Conservation (phyloP, 495 filamentous ascomycete species). For the Talaromyces trachyspermus region DNA sequence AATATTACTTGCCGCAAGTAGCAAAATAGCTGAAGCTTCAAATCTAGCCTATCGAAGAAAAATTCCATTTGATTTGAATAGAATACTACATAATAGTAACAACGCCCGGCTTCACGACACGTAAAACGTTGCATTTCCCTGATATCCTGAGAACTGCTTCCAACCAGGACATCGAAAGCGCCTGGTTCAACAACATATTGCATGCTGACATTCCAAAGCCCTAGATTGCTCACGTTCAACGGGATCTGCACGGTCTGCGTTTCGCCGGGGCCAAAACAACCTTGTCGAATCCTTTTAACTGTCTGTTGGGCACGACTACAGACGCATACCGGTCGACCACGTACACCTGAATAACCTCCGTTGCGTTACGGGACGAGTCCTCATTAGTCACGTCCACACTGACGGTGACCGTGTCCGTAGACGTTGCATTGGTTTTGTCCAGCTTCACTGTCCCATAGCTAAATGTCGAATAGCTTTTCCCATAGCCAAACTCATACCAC, state of each 20-base stretch:
- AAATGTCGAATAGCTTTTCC: conserved; percentile 59
- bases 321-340: conserved; percentile 52
- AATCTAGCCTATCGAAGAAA: background rate
- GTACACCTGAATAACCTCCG: conserved; percentile 66
- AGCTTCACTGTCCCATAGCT: conserved; percentile 42
- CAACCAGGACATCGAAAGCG: conserved; percentile 51
- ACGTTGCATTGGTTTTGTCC: conserved; percentile 34
- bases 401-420: conserved; percentile 37
- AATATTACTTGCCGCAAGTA: too few species aligned
- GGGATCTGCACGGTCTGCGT: conserved; percentile 50
- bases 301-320: conserved; percentile 57
- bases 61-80: background rate
- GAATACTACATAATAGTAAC: background rate
- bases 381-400: conserved; percentile 50
- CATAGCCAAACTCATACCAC: conserved; percentile 62
- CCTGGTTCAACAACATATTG: conserved; percentile 66
- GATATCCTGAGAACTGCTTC: conserved; percentile 26
- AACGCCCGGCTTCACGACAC: background rate
- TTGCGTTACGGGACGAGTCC: conserved; percentile 49
- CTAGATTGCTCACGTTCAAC: conserved; percentile 43
- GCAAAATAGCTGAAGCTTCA: too few species aligned
- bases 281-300: conserved; percentile 65
- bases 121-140: conserved; percentile 7
- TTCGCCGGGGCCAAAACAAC: conserved; percentile 52
- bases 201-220: conserved; percentile 54